These are phyloP conservation scores for Camellia japonica DNA, from an alignment of 148 eudicot species.

Conservation along the genomic window DNA sequence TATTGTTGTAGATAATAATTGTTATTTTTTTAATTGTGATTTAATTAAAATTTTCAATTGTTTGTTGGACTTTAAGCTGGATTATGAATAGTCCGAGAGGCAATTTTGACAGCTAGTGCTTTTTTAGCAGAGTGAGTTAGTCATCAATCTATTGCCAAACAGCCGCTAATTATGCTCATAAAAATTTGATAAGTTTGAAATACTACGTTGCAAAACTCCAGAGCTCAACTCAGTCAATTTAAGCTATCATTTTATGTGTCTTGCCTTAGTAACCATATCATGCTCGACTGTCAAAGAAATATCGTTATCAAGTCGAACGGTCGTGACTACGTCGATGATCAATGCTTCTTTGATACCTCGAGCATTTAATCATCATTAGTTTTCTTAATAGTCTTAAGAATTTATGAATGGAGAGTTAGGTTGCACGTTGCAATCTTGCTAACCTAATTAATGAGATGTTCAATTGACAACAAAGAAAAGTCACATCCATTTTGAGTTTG, in stretches of 20 bases:
- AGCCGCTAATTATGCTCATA: too few relatives aligned
- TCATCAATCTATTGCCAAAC: neutral
- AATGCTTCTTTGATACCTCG: neutral
- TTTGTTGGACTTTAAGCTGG: neutral
- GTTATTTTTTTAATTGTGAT: too few relatives aligned
- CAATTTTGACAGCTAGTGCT: neutral
- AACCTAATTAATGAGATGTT: constrained; percentile 8
- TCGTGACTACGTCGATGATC: neutral
- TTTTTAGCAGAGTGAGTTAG: neutral
- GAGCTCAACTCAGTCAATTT: too few relatives aligned
- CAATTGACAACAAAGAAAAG: neutral
- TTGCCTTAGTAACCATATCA: too few relatives aligned
- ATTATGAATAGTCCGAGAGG: neutral
- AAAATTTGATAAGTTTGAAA: too few relatives aligned
- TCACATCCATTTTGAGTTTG: too few relatives aligned
- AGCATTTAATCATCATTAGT: neutral
- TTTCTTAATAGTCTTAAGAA: neutral
- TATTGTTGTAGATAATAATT: too few relatives aligned
- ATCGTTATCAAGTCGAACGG: neutral
- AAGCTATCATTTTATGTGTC: too few relatives aligned
- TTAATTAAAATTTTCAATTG: too few relatives aligned
- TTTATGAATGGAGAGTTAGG: neutral
- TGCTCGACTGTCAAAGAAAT: too few relatives aligned
- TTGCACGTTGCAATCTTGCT: neutral
- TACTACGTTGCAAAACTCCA: too few relatives aligned